phyloP scores from a whole-genome alignment of 306 rosid genomes.

The Quercus rubra region DNA sequence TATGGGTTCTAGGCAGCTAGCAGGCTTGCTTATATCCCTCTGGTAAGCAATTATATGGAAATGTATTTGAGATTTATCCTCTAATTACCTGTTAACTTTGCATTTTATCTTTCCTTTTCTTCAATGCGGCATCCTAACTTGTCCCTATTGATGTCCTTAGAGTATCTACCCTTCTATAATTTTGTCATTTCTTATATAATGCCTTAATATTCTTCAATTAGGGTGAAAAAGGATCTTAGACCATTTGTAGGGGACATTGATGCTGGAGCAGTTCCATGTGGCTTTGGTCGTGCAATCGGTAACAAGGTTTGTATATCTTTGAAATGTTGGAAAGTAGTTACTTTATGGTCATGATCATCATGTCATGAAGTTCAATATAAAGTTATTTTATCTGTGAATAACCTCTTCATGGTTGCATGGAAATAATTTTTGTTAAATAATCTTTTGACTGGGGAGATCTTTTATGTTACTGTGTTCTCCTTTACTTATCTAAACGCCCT shows the following conservation, averaged over 20 bases:
- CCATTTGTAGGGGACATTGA: constrained; percentile 93
- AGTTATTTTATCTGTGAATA: too few relatives aligned
- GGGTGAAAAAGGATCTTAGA: constrained; percentile 94
- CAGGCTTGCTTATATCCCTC: constrained; percentile 98
- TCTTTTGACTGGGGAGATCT: too few relatives aligned
- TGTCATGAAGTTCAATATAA: too few relatives aligned
- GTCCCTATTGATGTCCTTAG: neutral
- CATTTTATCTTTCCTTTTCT: constrained; percentile 11
- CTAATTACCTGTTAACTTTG: constrained; percentile 8
- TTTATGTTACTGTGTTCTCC: too few relatives aligned
- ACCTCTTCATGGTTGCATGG: too few relatives aligned
- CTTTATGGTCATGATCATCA: too few relatives aligned
- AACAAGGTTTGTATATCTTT: constrained; percentile 71
- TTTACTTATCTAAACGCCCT: too few relatives aligned
- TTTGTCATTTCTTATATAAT: constrained; percentile 19
- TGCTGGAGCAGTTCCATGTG: constrained; percentile 96
- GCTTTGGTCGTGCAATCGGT: constrained; percentile 98
- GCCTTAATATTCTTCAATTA: constrained; percentile 40
- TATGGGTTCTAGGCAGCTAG: constrained; percentile 98
- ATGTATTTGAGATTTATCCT: constrained; percentile 7
- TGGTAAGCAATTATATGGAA: constrained; percentile 58
- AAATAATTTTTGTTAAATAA: too few relatives aligned
- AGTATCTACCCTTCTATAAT: constrained; percentile 15
- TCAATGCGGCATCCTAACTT: constrained; percentile 2
- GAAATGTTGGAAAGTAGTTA: too few relatives aligned